phyloP scores from a whole-genome alignment of 2,329 filamentous ascomycete genomes.

The Lecanosticta acicola region DNA sequence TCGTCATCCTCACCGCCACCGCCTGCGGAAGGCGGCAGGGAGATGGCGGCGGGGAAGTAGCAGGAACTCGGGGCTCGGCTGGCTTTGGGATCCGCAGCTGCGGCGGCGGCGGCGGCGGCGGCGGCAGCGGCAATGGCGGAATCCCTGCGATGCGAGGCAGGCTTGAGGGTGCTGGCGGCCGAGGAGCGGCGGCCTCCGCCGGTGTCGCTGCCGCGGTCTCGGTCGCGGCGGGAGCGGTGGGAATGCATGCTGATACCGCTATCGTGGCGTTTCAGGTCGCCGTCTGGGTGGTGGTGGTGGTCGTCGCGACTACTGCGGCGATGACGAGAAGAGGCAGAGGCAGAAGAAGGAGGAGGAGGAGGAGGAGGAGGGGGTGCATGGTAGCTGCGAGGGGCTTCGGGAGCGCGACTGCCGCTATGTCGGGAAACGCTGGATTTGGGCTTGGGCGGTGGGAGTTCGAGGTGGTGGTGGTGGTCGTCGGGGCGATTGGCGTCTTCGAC shows the following conservation, averaged over 20 bases:
- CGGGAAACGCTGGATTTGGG: constrained; percentile 14
- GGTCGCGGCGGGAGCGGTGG: constrained; percentile 17
- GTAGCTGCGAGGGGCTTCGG: constrained; percentile 1
- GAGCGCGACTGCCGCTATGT: constrained; percentile 7
- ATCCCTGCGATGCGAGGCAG: constrained; percentile 14
- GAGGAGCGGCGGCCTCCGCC: constrained; percentile 21
- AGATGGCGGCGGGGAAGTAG: constrained; percentile 24
- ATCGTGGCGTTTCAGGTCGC: constrained; percentile 27
- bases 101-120: constrained; percentile 10
- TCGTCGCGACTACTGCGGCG: constrained; percentile 4
- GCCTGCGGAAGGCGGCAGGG: constrained; percentile 19
- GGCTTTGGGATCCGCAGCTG: constrained; percentile 4
- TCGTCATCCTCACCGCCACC: constrained; percentile 2
- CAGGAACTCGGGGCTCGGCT: constrained; percentile 15
- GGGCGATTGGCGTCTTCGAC: constrained; percentile 9
- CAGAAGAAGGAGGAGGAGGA: neutral
- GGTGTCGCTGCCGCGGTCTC: constrained; percentile 15
- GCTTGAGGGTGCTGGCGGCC: constrained; percentile 29
- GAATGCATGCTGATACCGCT: constrained; percentile 25
- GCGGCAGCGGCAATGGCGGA: constrained; percentile 10
- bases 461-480: constrained; percentile 14
- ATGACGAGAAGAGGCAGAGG: constrained; percentile 6
- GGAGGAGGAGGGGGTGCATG: neutral
- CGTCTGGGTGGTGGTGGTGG: constrained; percentile 11
- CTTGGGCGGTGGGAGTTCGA: constrained; percentile 19